Evolutionary conservation across 495 filamentous ascomycete species (phyloP), one percentile per base, ranked within the genome.

Genomic region (Staphylotrichum tortipilum): DNA sequence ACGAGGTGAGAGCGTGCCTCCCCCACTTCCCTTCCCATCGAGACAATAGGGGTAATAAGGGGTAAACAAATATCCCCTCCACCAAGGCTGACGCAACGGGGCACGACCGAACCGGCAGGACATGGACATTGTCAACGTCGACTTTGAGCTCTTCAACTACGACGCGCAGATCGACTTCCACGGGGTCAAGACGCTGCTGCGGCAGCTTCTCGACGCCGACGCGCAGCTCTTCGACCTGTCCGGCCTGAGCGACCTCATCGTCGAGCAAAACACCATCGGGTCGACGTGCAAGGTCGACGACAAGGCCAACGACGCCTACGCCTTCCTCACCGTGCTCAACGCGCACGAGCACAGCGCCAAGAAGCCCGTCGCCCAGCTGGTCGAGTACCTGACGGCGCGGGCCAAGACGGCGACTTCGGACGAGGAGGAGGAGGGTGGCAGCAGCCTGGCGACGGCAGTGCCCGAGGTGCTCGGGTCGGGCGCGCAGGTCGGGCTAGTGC

Each of bases 131-230:
- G 80, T 99, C 52, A 86, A 95, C 65, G 89, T 96, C 21, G 91
- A 96, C 40, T 99, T 99, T 66, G 94, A 97, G 70, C 95, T 86
- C 81, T 97, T 97, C 72, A 92, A 96, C 72, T 91, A 90, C 51
- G 85, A 95, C 58, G 75, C 86, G 5, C 77, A 84, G 15, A 77
- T 91, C 58, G 94, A 99, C 63, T 97, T 97, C 68, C 89, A 97
- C 68, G 94, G 94, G 29, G 73, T 95, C 54, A 95, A 95, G 67
- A 84, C 80, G 21, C 81, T 99, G 7, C 73, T 96, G 23, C 85
- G 89, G 23, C 92, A 97, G 65, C 78, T 99, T n/a, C 81, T 99
- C 68, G 92, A 97, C 67, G 77, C 81, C 18, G 94, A 97, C 68
- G 76, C 82, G 3, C 74, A 84, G 40, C 75, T 90, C 11, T 87